These are phyloP conservation scores for Serendipita sp. DNA, from an alignment of 768 basidiomycete species.

Conservation along the genomic window DNA sequence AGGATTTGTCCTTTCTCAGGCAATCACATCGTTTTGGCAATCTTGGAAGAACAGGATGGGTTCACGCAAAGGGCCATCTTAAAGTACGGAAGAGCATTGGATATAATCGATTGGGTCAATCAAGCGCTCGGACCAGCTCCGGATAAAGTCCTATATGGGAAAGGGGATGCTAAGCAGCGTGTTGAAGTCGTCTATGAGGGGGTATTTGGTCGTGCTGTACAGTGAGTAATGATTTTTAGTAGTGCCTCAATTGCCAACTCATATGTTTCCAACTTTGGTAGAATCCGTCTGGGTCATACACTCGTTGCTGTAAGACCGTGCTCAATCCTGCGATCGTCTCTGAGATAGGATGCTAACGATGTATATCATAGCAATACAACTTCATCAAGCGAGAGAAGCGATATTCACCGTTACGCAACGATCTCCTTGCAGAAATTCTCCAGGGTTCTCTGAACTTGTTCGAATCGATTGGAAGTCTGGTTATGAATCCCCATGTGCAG, in stretches of 20 bases:
- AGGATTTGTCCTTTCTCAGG: background rate
- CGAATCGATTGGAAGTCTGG: background rate
- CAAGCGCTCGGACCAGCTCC: background rate
- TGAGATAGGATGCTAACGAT: background rate
- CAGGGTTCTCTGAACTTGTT: background rate
- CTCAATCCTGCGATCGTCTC: background rate
- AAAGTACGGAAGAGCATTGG: background rate
- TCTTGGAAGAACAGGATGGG: conserved; percentile 1
- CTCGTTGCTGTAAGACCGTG: background rate
- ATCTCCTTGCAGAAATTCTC: background rate
- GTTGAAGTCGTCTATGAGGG: background rate
- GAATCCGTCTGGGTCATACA: conserved; percentile 1
- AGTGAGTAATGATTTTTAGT: background rate
- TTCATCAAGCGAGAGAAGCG: conserved; percentile 1
- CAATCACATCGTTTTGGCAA: background rate
- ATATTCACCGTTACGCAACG: background rate
- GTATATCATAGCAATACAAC: background rate
- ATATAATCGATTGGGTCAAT: conserved; percentile 4
- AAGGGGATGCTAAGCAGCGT: background rate
- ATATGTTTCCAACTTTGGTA: background rate
- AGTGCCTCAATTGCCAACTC: too few species aligned
- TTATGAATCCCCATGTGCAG: background rate
- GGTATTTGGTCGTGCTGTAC: background rate
- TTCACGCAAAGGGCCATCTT: background rate
- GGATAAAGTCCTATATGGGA: background rate